Evolutionary conservation across 257 asterid species (phyloP), one percentile per base, ranked within the genome.

Genomic region (Asclepias syriaca): DNA sequence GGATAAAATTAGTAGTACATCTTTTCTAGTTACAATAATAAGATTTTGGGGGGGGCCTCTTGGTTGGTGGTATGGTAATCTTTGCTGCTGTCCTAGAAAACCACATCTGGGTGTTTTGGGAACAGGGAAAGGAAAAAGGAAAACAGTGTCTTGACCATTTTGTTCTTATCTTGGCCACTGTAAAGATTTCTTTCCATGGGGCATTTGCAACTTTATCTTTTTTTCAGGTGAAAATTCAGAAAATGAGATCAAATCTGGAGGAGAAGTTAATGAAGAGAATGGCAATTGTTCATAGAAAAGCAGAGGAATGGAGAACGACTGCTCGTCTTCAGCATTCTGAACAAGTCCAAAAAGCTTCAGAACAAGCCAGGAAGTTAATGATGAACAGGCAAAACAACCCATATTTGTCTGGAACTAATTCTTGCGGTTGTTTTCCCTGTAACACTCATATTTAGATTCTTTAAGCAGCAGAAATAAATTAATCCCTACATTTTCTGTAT

Each of bases 231-330:
- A 95, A 95, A 81, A 84, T 95, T 64, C 92, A 95, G 85, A 95
- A 82, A 83, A 92, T 92, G 98, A 85, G 93, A 74, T 89, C 95
- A 12, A 87, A 90, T 80, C 22, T 92, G 83, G 99, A 95, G 77
- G 97, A 92, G 68, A 95, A 90, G 59, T 75, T 95, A 32, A 92
- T 91, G 99, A 95, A 90, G 85, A 92, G 87, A 76, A 92, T 92
- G 97, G 96, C 90, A 0, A 84, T 84, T 8, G 99, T 90, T 75
- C 90, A 88, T n/a, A 79, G 96, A 57, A 95, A 88, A 82, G 99
- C 98, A 0, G 99, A 95, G 75, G 98, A 95, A 77, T 87, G 86
- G 96, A 88, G 96, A 68, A 87, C 87, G 19, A 59, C 86, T 8
- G 96, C 97, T 3, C 92, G 87, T 71, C 74, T 90, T 77, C 96